Conservation (phyloP, 345 rosid species). For the Eucalyptus tenuipes region DNA sequence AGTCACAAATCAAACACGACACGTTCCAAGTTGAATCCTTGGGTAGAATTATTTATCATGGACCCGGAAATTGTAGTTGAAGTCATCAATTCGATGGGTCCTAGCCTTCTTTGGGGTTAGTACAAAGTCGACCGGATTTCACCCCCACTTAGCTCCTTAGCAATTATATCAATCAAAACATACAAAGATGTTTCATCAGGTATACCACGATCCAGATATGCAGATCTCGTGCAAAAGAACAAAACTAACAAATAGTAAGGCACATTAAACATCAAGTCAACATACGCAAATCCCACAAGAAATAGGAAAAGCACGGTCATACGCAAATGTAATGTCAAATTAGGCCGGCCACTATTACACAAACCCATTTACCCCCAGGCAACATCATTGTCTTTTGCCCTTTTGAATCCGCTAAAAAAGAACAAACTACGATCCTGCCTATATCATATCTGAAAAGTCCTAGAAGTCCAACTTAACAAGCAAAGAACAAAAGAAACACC, state of each 20-base stretch:
- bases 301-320: background rate
- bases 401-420: background rate
- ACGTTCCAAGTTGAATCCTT: background rate
- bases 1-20: background rate
- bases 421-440: background rate
- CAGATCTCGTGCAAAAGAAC: background rate
- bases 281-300: background rate
- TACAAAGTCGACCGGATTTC: too few relatives aligned
- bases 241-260: background rate
- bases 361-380: background rate
- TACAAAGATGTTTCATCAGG: background rate
- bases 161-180: background rate
- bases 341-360: background rate
- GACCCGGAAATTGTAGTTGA: background rate
- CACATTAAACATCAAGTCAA: background rate
- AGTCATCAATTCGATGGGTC: background rate
- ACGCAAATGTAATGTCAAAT: background rate
- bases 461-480: background rate
- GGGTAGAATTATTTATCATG: background rate
- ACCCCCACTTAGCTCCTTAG: too few relatives aligned
- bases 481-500: background rate
- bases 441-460: background rate
- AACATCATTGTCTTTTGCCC: background rate
- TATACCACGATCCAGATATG: background rate
- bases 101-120: too few relatives aligned